Conservation (phyloP, 2,329 filamentous ascomycete genomes). For the Laburnicola sp. region DNA sequence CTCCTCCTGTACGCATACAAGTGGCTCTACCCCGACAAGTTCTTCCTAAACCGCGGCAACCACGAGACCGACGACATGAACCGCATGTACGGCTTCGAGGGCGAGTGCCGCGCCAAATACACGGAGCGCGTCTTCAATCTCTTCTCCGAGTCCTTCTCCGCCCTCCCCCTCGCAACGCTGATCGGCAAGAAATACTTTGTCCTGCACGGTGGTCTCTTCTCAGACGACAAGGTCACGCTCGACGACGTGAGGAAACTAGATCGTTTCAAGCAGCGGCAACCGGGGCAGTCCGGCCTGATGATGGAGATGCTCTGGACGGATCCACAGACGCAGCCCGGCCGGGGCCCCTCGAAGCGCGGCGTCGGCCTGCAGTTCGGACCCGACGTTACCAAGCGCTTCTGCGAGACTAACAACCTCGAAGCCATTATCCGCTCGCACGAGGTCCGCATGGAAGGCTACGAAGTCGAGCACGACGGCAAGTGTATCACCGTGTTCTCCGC, state of each 20-base stretch:
- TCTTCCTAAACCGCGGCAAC: conserved; percentile 97
- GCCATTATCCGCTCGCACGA: conserved; percentile 97
- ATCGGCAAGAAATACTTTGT: conserved; percentile 90
- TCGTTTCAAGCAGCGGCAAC: conserved; percentile 86
- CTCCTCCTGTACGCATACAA: conserved; percentile 95
- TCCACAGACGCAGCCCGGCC: conserved; percentile 80
- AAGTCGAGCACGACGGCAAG: conserved; percentile 91
- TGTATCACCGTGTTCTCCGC: conserved; percentile 99
- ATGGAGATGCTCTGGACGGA: conserved; percentile 99
- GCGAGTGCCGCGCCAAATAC: conserved; percentile 98
- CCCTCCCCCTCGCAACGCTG: conserved; percentile 85
- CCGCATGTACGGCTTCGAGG: conserved; percentile 95
- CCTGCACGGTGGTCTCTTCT: conserved; percentile 93
- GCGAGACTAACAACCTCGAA: conserved; percentile 90
- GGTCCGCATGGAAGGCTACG: conserved; percentile 98
- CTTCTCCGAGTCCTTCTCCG: conserved; percentile 97
- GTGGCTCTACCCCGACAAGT: conserved; percentile 81
- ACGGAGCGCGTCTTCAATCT: conserved; percentile 94
- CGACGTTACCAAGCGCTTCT: conserved; percentile 94
- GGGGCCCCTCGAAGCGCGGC: conserved; percentile 93
- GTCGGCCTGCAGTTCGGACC: conserved; percentile 97
- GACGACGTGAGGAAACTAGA: conserved; percentile 94
- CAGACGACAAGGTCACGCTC: conserved; percentile 86
- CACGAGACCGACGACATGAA: conserved; percentile 99
- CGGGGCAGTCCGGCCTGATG: conserved; percentile 92